Evolutionary conservation across 2,329 filamentous ascomycete species (phyloP), one percentile per base, ranked within the genome.

Genomic region (Cladosporium austrohemisphaericum): DNA sequence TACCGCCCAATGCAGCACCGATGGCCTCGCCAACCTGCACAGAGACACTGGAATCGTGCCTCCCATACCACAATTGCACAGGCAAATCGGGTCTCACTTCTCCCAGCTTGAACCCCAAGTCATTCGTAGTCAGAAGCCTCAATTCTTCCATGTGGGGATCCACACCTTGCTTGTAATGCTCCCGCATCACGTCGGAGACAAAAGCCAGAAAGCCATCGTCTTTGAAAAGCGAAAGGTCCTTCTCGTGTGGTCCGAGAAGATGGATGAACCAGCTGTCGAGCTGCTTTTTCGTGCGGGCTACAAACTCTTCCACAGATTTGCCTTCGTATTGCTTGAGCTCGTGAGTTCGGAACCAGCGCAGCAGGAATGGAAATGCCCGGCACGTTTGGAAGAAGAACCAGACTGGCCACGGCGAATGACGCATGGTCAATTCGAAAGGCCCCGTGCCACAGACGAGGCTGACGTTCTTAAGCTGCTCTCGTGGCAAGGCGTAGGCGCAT

Each of bases 401-500:
- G n/a, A 16, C 13, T 14, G 25, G 20, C 41, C 41, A 45, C 10
- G 7, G 1, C n/a, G 19, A n/a, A 13, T 44, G 41, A 18, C 28
- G 41, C 41, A 20, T 32, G 4, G 41, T 45, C 14, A 16, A 32
- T 19, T 26, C 9, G 3, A 8, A 45, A 7, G 41, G 41, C 18
- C 41, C 41, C 23, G 20, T n/a, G 7, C 13, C 41, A 16, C n/a
- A 16, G 20, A 35, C 11, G 1, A 45, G 5, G 19, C 13, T 45
- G 5, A 45, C 41, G 6, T 29, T 45, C 11, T 18, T 35, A 2
- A 45, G 18, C 29, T 45, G 11, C 1, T 52, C 44, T n/a, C 33
- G 41, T 14, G 70, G 65, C 13, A 76, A 56, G 3, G 54, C 51
- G 33, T 66, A 62, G 10, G 73, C 66, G 54, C 74, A 78, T 18